Base-by-base conservation (phyloP, 208 protist species). In the Leishmania aethiopica region DNA sequence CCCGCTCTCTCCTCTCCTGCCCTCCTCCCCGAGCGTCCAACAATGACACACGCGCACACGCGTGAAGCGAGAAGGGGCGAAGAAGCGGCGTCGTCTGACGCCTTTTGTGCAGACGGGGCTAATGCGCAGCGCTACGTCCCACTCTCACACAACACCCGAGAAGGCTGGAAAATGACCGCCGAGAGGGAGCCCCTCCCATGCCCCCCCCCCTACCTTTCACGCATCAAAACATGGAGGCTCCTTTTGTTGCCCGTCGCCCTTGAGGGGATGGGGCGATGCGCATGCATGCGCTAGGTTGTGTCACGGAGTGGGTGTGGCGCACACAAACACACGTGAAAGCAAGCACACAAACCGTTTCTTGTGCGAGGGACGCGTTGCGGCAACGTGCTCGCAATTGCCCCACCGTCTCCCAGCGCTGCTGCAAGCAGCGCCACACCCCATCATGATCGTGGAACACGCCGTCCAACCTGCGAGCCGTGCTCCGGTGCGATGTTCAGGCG, bases 381-480 rank as follows among this genome's bases (percentile, higher is more conserved):
- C 62, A 40, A 40, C 32, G 15, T 25, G 45, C 70, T 32, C 42
- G 40, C 25, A 28, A 74, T 40, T 10, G n/a, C 40, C 25, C 10
- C 28, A 35, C 42, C 42, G 25, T 32, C 32, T 40, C 62, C 15
- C 32, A 19, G 10, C 7, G 32, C 13, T 40, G 2, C 40, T 17
- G 32, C 32, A 69, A 69, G 32, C 32, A 25, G n/a, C 70, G 28
- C 10, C 7, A 47, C 32, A 47, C 64, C 13, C 53, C 32, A 13
- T 62, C 25, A 53, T 60, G 13, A 57, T 35, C 2, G 40, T 53
- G 57, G 25, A 17, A 32, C 25, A 37, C 49, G 77, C 13, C 74
- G 81, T 15, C 93, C 93, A 40, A 96, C 89, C 35, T 89, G 66
- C 5, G 92, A 79, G 25, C 95, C 95, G 60, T 86, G 83, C 59